Conservation (phyloP, 1,139 yeast genomes). For the Hyphopichia wangnamkhiaoensis region DNA sequence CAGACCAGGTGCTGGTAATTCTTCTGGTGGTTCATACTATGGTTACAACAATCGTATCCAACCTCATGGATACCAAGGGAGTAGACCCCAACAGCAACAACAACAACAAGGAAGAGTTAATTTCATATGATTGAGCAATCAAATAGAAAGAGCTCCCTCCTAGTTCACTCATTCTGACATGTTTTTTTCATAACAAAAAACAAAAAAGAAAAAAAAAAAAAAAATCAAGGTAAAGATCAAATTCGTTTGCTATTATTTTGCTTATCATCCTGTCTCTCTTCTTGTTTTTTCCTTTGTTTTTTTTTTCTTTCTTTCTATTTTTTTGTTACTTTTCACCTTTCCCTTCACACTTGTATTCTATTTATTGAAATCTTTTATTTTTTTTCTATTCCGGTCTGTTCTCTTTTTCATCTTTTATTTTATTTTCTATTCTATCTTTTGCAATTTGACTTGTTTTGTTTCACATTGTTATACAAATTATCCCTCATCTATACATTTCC, state of each 20-base stretch:
- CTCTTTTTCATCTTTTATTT: neutral
- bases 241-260: too few relatives aligned
- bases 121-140: constrained; percentile 3
- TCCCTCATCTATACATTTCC: too few relatives aligned
- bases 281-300: constrained; percentile 2
- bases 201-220: too few relatives aligned
- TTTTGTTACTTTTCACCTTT: too few relatives aligned
- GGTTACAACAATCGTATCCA: constrained; percentile 1
- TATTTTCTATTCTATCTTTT: too few relatives aligned
- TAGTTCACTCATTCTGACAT: too few relatives aligned
- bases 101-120: constrained; percentile 1
- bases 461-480: too few relatives aligned
- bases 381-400: neutral
- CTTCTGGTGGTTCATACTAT: neutral
- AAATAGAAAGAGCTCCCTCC: too few relatives aligned
- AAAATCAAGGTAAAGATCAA: too few relatives aligned
- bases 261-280: too few relatives aligned
- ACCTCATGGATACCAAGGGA: neutral
- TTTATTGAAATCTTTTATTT: neutral
- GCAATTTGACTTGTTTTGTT: too few relatives aligned
- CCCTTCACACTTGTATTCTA: constrained; percentile 5
- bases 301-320: constrained; percentile 2
- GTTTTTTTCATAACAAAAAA: too few relatives aligned
- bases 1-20: neutral
- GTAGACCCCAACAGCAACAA: neutral